These are phyloP conservation scores for Podaxis sp. DNA, from an alignment of 768 basidiomycete genomes.

Conservation along the genomic window DNA sequence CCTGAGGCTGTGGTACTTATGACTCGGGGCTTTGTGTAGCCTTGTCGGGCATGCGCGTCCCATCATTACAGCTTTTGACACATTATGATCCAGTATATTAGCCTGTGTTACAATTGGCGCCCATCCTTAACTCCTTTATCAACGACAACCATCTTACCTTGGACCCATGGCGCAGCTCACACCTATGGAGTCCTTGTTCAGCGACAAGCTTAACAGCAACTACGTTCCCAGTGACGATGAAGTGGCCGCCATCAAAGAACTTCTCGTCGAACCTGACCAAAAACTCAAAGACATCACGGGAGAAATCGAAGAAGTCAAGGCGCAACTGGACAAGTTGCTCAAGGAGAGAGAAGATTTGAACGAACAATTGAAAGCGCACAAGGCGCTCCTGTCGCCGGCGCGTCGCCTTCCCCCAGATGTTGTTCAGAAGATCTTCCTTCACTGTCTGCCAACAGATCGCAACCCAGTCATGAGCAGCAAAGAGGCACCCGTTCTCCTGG, in stretches of 20 bases:
- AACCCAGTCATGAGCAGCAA: conserved; percentile 22
- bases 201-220: conserved; percentile 13
- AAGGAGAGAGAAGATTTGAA: conserved; percentile 7
- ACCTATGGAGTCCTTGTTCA: conserved; percentile 17
- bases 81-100: background rate
- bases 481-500: conserved; percentile 22
- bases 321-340: conserved; percentile 5
- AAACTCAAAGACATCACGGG: conserved; percentile 10
- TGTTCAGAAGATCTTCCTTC: conserved; percentile 21
- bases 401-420: conserved; percentile 22
- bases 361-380: conserved; percentile 12
- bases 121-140: background rate
- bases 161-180: conserved; percentile 1
- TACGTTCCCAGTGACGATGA: conserved; percentile 16
- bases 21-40: too few relatives aligned
- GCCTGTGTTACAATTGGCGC: background rate
- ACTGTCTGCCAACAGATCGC: conserved; percentile 21
- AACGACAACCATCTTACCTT: background rate
- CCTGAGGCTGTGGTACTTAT: too few relatives aligned
- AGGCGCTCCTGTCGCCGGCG: conserved; percentile 18
- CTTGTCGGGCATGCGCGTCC: too few relatives aligned
- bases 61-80: background rate
- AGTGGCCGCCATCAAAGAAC: conserved; percentile 6
- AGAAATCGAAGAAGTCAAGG: conserved; percentile 11
- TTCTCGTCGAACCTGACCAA: conserved; percentile 12